phyloP scores from a whole-genome alignment of 2,329 filamentous ascomycete species.

The Bipolaris gigantea region DNA sequence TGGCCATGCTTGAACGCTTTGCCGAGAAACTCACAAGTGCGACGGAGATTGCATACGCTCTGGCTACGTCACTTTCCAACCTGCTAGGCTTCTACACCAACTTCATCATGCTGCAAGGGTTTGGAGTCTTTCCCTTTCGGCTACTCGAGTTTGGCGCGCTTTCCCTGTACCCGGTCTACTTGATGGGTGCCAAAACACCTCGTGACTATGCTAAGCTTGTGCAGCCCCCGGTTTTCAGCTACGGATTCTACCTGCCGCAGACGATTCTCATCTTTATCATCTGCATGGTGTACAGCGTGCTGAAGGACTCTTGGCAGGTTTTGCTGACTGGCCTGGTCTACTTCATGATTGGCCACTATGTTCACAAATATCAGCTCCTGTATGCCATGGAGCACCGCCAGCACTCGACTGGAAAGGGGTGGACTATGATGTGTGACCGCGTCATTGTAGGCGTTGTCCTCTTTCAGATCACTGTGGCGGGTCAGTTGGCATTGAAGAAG shows the following conservation, averaged over 20 bases:
- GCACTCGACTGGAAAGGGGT: slow-evolving; percentile 88
- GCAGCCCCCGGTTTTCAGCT: slow-evolving; percentile 85
- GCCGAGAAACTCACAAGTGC: slow-evolving; percentile 77
- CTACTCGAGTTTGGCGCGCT: slow-evolving; percentile 88
- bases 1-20: slow-evolving; percentile 64
- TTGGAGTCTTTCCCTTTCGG: slow-evolving; percentile 92
- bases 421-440: slow-evolving; percentile 95
- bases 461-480: slow-evolving; percentile 89
- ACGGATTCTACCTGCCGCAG: slow-evolving; percentile 93
- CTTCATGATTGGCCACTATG: slow-evolving; percentile 80
- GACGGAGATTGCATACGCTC: slow-evolving; percentile 70
- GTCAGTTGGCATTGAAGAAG: slow-evolving; percentile 73
- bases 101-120: slow-evolving; percentile 87
- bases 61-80: slow-evolving; percentile 74
- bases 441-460: slow-evolving; percentile 82
- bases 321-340: slow-evolving; percentile 81
- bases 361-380: slow-evolving; percentile 95
- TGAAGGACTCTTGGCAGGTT: slow-evolving; percentile 77
- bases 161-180: slow-evolving; percentile 76
- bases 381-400: slow-evolving; percentile 98
- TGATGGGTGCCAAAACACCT: slow-evolving; percentile 80
- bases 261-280: slow-evolving; percentile 92
- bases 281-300: slow-evolving; percentile 89
- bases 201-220: slow-evolving; percentile 83
- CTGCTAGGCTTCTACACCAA: slow-evolving; percentile 88